Conservation (phyloP, 768 basidiomycete genomes). For the Termitomyces sp. region DNA sequence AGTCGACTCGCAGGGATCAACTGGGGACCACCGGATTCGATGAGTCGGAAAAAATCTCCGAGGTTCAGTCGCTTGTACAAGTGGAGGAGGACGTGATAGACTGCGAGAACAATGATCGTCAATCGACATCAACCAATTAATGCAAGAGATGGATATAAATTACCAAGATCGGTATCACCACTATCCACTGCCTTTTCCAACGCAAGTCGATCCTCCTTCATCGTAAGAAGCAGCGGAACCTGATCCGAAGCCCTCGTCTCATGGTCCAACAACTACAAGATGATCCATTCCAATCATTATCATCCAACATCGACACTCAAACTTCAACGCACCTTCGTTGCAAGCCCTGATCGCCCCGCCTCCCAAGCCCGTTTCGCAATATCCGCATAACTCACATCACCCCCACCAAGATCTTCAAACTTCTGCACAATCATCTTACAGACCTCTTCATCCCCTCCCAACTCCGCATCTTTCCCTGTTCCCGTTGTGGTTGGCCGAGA, state of each 20-base stretch:
- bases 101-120: constrained; percentile 34
- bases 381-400: constrained; percentile 87
- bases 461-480: constrained; percentile 48
- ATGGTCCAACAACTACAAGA: neutral
- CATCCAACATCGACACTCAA: neutral
- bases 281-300: neutral
- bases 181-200: constrained; percentile 89
- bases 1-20: constrained; percentile 75
- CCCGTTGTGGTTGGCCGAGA: constrained; percentile 59
- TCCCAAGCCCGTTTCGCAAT: constrained; percentile 90
- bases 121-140: constrained; percentile 1
- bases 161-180: constrained; percentile 93
- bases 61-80: constrained; percentile 79
- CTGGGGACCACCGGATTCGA: constrained; percentile 83
- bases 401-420: constrained; percentile 76
- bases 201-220: constrained; percentile 93
- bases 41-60: constrained; percentile 90
- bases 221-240: constrained; percentile 85
- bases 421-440: constrained; percentile 87
- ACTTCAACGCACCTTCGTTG: constrained; percentile 8
- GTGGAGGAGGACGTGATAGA: constrained; percentile 90
- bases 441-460: constrained; percentile 71
- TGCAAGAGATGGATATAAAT: constrained; percentile 15
- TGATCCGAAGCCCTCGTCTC: constrained; percentile 1
- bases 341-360: constrained; percentile 16